Conservation (phyloP, 345 rosid species). For the Nephelium lappaceum region DNA sequence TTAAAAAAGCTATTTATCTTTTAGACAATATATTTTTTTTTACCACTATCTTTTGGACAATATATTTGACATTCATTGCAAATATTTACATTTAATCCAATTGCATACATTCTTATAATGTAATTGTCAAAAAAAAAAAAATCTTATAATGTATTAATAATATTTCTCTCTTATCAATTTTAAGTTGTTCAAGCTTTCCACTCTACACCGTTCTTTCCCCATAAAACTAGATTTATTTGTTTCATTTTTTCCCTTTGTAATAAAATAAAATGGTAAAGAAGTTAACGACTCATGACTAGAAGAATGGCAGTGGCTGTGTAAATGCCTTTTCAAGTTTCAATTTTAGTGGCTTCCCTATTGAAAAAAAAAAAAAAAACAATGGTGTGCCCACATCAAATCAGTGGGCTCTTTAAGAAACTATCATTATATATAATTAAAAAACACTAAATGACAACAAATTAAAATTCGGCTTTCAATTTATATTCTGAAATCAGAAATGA, state of each 20-base stretch:
- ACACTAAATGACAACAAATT: conserved; percentile 4
- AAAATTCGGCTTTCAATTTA: conserved; percentile 19
- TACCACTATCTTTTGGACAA: neutral
- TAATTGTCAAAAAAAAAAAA: too few species aligned
- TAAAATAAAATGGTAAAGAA: neutral
- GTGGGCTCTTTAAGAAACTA: neutral
- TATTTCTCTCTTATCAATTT: neutral
- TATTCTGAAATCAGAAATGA: conserved; percentile 29
- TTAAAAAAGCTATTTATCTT: too few species aligned
- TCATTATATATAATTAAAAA: conserved; percentile 2
- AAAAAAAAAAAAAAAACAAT: neutral
- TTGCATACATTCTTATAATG: neutral
- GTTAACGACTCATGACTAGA: neutral
- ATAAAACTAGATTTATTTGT: neutral
- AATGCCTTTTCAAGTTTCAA: neutral
- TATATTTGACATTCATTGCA: neutral
- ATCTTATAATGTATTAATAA: neutral
- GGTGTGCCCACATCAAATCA: conserved; percentile 9
- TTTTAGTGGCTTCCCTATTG: neutral
- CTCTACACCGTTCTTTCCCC: neutral
- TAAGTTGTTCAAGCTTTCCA: neutral
- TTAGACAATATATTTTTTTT: neutral
- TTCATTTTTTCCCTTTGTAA: neutral
- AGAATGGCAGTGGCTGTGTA: neutral
- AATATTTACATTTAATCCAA: neutral